Conservation (phyloP, 192 early-diverging fungal species). For the Linderina pennispora region DNA sequence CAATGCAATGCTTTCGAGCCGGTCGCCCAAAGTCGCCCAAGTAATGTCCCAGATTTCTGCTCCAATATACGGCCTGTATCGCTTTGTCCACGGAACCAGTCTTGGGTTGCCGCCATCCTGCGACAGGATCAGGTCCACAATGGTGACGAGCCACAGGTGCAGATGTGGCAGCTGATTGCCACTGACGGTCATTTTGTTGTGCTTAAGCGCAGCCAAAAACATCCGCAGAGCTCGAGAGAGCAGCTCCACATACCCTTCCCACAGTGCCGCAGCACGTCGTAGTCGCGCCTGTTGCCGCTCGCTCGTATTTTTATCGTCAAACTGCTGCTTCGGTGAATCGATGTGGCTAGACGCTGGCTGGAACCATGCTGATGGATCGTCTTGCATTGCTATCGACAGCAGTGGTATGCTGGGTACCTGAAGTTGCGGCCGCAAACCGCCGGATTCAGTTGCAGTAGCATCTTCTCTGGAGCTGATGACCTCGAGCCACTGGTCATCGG, state of each 20-base stretch:
- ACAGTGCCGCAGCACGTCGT: constrained; percentile 10
- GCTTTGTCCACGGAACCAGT: constrained; percentile 12
- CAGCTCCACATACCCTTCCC: constrained; percentile 31
- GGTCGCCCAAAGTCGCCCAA: constrained; percentile 39
- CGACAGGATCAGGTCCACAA: constrained; percentile 41
- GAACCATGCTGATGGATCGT: no score
- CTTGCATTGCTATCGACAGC: no score
- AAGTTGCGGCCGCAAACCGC: no score
- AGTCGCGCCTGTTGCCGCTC: constrained; percentile 3
- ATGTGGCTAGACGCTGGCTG: no score
- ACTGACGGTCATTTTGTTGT: constrained; percentile 3
- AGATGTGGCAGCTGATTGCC: not conserved
- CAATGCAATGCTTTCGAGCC: constrained; percentile 28
- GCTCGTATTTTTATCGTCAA: no score
- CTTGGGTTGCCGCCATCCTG: constrained; percentile 33
- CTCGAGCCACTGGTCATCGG: no score
- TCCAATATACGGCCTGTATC: constrained; percentile 20
- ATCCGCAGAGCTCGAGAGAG: constrained; percentile 25
- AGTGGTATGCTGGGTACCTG: no score
- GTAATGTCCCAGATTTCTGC: constrained; percentile 38
- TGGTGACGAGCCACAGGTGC: constrained; percentile 5
- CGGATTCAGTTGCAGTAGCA: no score
- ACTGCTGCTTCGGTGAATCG: no score
- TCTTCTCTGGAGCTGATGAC: no score
- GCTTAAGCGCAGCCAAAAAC: constrained; percentile 31